These are phyloP conservation scores for Yarrowia alimentaria DNA, from an alignment of 805 yeast species.

Conservation along the genomic window DNA sequence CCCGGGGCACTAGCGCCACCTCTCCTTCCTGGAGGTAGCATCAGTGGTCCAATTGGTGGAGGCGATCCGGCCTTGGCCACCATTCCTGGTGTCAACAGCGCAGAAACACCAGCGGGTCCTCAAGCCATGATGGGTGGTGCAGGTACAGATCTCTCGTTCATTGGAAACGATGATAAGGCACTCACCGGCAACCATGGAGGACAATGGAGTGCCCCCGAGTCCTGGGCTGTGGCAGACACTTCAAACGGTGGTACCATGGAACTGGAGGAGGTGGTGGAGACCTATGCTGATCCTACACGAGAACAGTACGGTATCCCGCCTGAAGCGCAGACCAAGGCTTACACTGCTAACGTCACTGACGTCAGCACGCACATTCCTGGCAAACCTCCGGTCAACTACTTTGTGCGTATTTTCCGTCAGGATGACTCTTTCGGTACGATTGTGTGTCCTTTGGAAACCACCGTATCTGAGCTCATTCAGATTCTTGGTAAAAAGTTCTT, in stretches of 20 bases:
- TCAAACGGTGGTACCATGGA: no score
- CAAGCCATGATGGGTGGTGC: conserved; percentile 14
- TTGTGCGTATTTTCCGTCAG: conserved; percentile 70
- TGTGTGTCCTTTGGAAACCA: conserved; percentile 72
- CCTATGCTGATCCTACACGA: conserved; percentile 20
- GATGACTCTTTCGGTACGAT: conserved; percentile 85
- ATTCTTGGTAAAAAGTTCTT: conserved; percentile 76
- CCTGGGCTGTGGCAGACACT: conserved; percentile 34
- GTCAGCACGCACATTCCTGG: conserved; percentile 13
- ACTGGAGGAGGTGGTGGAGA: conserved; percentile 19
- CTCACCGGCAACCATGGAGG: conserved; percentile 18
- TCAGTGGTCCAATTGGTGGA: conserved; percentile 12
- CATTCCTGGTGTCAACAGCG: background rate
- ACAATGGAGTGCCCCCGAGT: conserved; percentile 36
- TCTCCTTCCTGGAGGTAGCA: conserved; percentile 20
- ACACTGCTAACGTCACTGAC: no score
- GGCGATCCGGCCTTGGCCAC: no score
- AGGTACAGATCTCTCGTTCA: conserved; percentile 30
- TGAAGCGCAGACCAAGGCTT: no score
- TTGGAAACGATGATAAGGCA: conserved; percentile 22
- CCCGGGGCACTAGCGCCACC: conserved; percentile 28
- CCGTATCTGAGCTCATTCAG: conserved; percentile 70
- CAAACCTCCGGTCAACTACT: conserved; percentile 29
- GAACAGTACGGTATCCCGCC: conserved; percentile 25
- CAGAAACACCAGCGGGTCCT: background rate